A percentile compares a stretch with the other conserved stretches of the same genome.
phyloP scores from a whole-genome alignment of 768 basidiomycete species.

The Mycena alexandri region DNA sequence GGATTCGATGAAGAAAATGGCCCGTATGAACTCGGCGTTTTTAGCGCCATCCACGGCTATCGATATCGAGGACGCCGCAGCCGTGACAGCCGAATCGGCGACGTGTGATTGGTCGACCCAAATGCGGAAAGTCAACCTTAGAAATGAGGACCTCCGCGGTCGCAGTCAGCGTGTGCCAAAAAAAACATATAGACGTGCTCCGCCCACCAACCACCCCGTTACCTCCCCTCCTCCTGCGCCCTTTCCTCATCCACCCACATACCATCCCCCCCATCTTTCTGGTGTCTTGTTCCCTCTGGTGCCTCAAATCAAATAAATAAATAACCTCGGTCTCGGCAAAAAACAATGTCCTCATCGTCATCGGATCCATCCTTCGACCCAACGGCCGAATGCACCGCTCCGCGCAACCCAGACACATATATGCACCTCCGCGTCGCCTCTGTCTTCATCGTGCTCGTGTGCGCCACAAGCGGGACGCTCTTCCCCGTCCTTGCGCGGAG shows the following conservation, averaged over 20 bases:
- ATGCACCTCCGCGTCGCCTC: constrained; percentile 63
- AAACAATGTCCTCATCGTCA: neutral
- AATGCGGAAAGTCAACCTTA: neutral
- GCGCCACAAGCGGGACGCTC: constrained; percentile 60
- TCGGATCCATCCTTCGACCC: constrained; percentile 28
- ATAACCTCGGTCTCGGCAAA: too few relatives aligned
- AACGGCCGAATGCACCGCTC: constrained; percentile 51
- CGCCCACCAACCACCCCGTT: too few relatives aligned
- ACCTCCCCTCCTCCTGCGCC: neutral
- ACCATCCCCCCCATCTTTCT: too few relatives aligned
- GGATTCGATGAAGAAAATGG: too few relatives aligned
- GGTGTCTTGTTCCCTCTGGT: too few relatives aligned
- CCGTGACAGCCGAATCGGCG: neutral
- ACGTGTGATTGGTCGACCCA: constrained; percentile 6
- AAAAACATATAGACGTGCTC: constrained; percentile 11
- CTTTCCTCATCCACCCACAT: neutral
- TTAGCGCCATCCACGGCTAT: too few relatives aligned
- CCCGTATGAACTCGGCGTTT: too few relatives aligned
- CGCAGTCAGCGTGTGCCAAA: neutral
- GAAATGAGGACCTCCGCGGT: constrained; percentile 18
- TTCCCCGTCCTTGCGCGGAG: constrained; percentile 67
- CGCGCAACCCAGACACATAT: constrained; percentile 55
- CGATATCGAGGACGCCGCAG: too few relatives aligned
- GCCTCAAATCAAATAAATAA: too few relatives aligned
- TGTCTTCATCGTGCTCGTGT: constrained; percentile 65